These are phyloP conservation scores for Pichia heedii DNA, from an alignment of 805 yeast genomes.

Conservation along the genomic window DNA sequence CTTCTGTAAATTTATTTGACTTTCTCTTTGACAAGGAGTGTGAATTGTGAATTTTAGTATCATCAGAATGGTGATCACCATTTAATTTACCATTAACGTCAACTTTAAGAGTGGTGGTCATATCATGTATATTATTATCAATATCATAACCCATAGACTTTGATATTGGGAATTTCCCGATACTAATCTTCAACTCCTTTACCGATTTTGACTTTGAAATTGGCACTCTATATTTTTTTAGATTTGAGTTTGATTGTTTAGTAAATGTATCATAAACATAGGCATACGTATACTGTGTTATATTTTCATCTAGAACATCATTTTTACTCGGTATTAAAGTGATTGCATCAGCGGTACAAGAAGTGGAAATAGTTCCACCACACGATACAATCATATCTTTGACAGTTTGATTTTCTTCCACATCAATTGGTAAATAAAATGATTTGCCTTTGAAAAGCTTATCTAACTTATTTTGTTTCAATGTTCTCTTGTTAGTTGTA, in stretches of 20 bases:
- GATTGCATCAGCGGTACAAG: not conserved
- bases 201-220: not conserved
- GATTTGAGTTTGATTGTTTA: slow-evolving; percentile 11
- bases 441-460: slow-evolving; percentile 8
- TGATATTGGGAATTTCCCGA: slow-evolving; percentile 16
- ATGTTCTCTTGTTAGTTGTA: not conserved
- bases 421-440: slow-evolving; percentile 15
- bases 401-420: slow-evolving; percentile 12
- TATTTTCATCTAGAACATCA: not conserved
- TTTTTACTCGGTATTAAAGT: not conserved
- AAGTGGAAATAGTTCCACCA: slow-evolving; percentile 17
- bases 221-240: slow-evolving; percentile 12
- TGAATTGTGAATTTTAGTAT: not conserved
- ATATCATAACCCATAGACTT: not conserved
- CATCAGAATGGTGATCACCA: not conserved
- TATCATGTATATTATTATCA: too few species aligned
- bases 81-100: too few species aligned
- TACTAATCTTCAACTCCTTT: slow-evolving; percentile 15
- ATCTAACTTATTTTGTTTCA: not conserved
- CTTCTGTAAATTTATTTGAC: slow-evolving; percentile 43
- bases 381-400: slow-evolving; percentile 13
- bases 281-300: slow-evolving; percentile 15
- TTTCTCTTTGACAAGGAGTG: slow-evolving; percentile 24
- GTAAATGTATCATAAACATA: slow-evolving; percentile 18
- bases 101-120: too few species aligned